Conservation (phyloP, 75 land plant genomes). For the Ceratopteris richardii region DNA sequence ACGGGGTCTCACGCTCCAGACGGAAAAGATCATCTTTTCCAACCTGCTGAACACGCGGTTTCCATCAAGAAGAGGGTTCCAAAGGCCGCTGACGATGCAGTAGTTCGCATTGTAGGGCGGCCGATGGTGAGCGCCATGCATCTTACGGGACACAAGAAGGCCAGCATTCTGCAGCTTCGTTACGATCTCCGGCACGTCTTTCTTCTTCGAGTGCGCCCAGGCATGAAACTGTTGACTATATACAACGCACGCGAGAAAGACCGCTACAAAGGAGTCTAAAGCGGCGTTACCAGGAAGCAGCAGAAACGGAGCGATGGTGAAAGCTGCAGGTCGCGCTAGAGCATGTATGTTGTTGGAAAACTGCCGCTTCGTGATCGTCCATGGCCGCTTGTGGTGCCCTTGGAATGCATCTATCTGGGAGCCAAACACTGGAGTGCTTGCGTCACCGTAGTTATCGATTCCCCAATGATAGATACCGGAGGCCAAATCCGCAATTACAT, state of each 20-base stretch:
- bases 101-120: constrained; percentile 78
- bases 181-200: constrained; percentile 49
- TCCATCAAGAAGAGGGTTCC: constrained; percentile 64
- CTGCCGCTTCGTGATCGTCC: constrained; percentile 77
- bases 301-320: constrained; percentile 38
- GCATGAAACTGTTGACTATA: constrained; percentile 95
- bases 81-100: constrained; percentile 87
- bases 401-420: constrained; percentile 91
- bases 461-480: constrained; percentile 92
- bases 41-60: constrained; percentile 41
- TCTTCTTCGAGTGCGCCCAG: constrained; percentile 68
- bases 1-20: constrained; percentile 55
- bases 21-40: constrained; percentile 62
- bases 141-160: constrained; percentile 49
- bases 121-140: constrained; percentile 69
- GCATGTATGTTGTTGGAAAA: constrained; percentile 90
- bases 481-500: constrained; percentile 73
- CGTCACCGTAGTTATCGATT: constrained; percentile 80
- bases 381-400: constrained; percentile 81
- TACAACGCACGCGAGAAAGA: constrained; percentile 59
- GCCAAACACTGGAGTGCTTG: constrained; percentile 71
- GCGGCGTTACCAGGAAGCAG: constrained; percentile 25
- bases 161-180: constrained; percentile 63
- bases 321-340: constrained; percentile 48
- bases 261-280: constrained; percentile 41